Evolutionary conservation across 129 eudicot species (phyloP), one percentile per base, ranked within the genome.

Genomic region (Flaveria bidentis): DNA sequence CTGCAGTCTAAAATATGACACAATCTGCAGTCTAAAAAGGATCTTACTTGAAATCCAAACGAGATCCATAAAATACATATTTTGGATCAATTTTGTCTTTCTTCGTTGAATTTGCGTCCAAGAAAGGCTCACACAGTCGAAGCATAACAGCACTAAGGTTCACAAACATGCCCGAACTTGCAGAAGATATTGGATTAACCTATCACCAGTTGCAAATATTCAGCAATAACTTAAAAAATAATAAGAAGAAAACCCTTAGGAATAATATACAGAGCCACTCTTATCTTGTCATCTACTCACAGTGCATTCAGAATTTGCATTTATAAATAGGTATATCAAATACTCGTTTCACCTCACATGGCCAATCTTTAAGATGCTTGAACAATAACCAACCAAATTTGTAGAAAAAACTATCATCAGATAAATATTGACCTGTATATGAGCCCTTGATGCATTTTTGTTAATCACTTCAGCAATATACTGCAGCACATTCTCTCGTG

Each of bases 111-210:
- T 82, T 88, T 17, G 90, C 96, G 69, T 93, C 98, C 61, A 93
- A 76, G 74, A 93, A 93, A 41, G 98, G 98, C 78, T 93, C 98
- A 67, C 98, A 93, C 14, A 93, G 86, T 63, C 90, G 88, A 66
- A 94, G 97, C 97, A 94, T 88, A 30, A 91, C 96, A 56, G 98
- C 97, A 79, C 98, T 91, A 67, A 94, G 96, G 69, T 87, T 94
- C 58, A 94, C 93, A 83, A 94, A 91, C 97, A 89, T 94, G 77
- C 98, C 96, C 6, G 96, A 94, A 86, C 98, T 94, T 49, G 98
- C 98, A 77, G 91, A 87, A 33, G 97, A 89, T 75, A 91, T 58
- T 64, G 92, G 93, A 86, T 94, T 96, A 82, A 94, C 96, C 98
- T 94, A 83, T 69, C 47, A 69, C 20, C 44, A 81, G 72, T 49